Conservation (phyloP, 2,329 filamentous ascomycete genomes). For the Penicillium sp. region DNA sequence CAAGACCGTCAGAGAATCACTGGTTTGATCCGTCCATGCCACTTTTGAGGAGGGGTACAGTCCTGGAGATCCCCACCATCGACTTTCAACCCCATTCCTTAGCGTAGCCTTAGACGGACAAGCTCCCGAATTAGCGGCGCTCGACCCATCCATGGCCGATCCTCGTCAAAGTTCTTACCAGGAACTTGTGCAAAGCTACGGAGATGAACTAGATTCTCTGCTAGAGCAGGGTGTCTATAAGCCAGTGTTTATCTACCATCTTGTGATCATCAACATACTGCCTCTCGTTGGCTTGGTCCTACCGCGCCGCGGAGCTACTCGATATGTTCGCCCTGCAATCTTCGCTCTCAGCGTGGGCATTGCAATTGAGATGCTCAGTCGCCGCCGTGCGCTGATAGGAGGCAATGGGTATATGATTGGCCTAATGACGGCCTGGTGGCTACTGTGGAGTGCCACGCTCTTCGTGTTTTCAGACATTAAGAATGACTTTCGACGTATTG, state of each 20-base stretch:
- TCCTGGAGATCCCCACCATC: neutral
- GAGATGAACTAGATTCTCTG: slow-evolving; percentile 31
- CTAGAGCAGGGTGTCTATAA: slow-evolving; percentile 38
- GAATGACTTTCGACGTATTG: slow-evolving; percentile 62
- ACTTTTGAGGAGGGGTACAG: neutral
- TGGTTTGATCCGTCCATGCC: neutral
- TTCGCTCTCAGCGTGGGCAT: slow-evolving; percentile 54
- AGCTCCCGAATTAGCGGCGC: slow-evolving; percentile 21
- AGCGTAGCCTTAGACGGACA: slow-evolving; percentile 11
- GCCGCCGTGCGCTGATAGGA: slow-evolving; percentile 56
- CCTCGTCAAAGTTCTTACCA: slow-evolving; percentile 36
- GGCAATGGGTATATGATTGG: slow-evolving; percentile 63
- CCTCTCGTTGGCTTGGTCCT: slow-evolving; percentile 59
- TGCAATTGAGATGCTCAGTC: slow-evolving; percentile 51
- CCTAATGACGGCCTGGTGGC: slow-evolving; percentile 59
- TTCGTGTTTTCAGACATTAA: slow-evolving; percentile 63
- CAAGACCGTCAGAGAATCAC: neutral
- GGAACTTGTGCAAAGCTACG: slow-evolving; percentile 34
- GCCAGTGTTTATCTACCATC: slow-evolving; percentile 46
- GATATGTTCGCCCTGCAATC: slow-evolving; percentile 51
- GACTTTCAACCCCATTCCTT: slow-evolving; percentile 4
- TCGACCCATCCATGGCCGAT: slow-evolving; percentile 35
- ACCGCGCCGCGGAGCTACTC: slow-evolving; percentile 49
- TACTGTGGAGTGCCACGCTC: slow-evolving; percentile 60
- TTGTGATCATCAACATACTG: slow-evolving; percentile 38